These are phyloP conservation scores for Polygonum aviculare DNA, from an alignment of 148 eudicot species.

Conservation along the genomic window DNA sequence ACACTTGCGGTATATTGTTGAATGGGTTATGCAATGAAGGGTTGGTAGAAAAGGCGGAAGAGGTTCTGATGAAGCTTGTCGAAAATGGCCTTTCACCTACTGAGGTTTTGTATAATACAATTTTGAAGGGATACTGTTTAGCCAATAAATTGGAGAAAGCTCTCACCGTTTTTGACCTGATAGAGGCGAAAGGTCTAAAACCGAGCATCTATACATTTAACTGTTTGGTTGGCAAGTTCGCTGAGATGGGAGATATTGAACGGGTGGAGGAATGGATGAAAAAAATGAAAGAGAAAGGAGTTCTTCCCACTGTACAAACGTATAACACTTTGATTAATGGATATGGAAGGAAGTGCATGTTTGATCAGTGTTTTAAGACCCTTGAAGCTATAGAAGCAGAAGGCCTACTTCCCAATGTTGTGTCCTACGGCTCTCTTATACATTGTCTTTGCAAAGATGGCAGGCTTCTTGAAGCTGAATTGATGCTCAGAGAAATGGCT, in stretches of 20 bases:
- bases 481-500: slow-evolving; percentile 53
- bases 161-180: slow-evolving; percentile 28
- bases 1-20: slow-evolving; percentile 49
- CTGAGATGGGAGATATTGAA: slow-evolving; percentile 43
- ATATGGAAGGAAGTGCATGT: slow-evolving; percentile 43
- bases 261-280: slow-evolving; percentile 52
- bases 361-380: slow-evolving; percentile 61
- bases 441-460: slow-evolving; percentile 66
- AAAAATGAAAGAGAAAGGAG: slow-evolving; percentile 54
- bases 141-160: slow-evolving; percentile 48
- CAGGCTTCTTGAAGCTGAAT: slow-evolving; percentile 66
- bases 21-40: slow-evolving; percentile 70
- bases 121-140: slow-evolving; percentile 54
- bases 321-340: slow-evolving; percentile 69
- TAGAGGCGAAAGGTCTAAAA: slow-evolving; percentile 43
- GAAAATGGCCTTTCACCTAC: slow-evolving; percentile 40
- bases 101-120: slow-evolving; percentile 53
- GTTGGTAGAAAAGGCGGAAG: slow-evolving; percentile 50
- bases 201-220: slow-evolving; percentile 53
- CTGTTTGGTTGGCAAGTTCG: slow-evolving; percentile 44
- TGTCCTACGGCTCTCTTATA: slow-evolving; percentile 71
- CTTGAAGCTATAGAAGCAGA: slow-evolving; percentile 59
- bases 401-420: slow-evolving; percentile 47
- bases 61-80: slow-evolving; percentile 30
- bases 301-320: slow-evolving; percentile 44